phyloP scores from a whole-genome alignment of 2,329 filamentous ascomycete genomes.

The Fusarium buharicum region DNA sequence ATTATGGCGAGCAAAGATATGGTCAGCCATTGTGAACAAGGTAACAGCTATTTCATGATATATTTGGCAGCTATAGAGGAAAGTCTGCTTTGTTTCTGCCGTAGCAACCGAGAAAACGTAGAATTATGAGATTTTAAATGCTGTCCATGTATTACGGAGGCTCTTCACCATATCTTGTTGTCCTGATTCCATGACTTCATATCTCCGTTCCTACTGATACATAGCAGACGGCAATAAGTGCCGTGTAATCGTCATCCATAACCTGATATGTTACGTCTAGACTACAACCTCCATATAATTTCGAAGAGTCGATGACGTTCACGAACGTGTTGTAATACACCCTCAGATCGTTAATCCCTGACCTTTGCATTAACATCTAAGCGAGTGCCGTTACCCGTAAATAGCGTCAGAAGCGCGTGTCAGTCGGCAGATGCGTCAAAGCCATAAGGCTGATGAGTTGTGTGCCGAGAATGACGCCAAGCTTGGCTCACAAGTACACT shows the following conservation, averaged over 20 bases:
- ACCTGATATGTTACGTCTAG: not conserved
- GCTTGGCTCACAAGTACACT: not conserved
- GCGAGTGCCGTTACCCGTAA: constrained; percentile 16
- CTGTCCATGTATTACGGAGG: too few species aligned
- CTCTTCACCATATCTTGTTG: too few species aligned
- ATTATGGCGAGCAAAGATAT: constrained; percentile 4
- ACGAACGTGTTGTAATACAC: constrained; percentile 8
- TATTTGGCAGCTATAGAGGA: not conserved
- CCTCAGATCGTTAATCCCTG: not conserved
- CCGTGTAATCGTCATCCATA: constrained; percentile 21
- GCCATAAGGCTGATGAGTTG: not conserved
- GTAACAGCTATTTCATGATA: not conserved
- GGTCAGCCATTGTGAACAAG: constrained; percentile 2
- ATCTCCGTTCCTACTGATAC: not conserved
- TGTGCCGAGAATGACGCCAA: constrained; percentile 8
- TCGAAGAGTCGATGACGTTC: constrained; percentile 25
- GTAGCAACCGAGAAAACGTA: not conserved
- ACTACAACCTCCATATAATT: not conserved
- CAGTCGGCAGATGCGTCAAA: not conserved
- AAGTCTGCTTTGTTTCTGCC: not conserved
- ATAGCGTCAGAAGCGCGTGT: not conserved
- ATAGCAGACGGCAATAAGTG: not conserved
- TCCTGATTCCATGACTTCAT: too few species aligned
- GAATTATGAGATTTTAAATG: too few species aligned
- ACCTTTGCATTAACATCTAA: not conserved